Conservation (phyloP, 2,329 filamentous ascomycete species). For the Leptodontidium sp. region DNA sequence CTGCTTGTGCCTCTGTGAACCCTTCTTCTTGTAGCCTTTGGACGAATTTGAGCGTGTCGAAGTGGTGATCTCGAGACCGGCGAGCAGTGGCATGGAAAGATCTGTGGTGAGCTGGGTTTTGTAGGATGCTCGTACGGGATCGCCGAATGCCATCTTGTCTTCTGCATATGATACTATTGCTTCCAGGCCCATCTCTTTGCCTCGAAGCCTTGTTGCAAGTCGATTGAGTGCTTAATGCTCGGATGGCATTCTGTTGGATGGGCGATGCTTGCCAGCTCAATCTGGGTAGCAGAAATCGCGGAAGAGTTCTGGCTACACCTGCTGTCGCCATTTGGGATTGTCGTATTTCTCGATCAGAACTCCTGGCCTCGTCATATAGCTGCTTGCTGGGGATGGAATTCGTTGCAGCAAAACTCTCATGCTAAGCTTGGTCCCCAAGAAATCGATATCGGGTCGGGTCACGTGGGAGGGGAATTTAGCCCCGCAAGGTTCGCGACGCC, state of each 20-base stretch:
- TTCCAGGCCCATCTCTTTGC: slow-evolving; percentile 4
- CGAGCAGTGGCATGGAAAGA: slow-evolving; percentile 74
- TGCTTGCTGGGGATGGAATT: neutral
- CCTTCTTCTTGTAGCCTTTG: slow-evolving; percentile 89
- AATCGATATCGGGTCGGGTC: neutral
- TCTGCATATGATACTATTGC: neutral
- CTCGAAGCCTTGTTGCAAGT: slow-evolving; percentile 28
- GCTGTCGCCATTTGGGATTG: slow-evolving; percentile 40
- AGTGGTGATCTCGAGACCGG: slow-evolving; percentile 83
- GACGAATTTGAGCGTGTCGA: slow-evolving; percentile 97
- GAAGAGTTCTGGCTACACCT: slow-evolving; percentile 39
- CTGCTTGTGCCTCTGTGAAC: slow-evolving; percentile 93
- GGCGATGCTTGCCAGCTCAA: slow-evolving; percentile 46
- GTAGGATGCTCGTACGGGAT: slow-evolving; percentile 34
- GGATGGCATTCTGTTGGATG: slow-evolving; percentile 33
- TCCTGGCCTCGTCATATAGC: neutral
- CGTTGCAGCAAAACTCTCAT: neutral
- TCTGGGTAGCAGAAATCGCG: slow-evolving; percentile 46
- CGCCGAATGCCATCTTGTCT: slow-evolving; percentile 22
- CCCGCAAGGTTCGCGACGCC: slow-evolving; percentile 20
- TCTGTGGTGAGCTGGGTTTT: slow-evolving; percentile 41
- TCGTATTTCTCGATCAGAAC: neutral
- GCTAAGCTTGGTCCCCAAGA: neutral
- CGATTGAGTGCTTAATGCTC: slow-evolving; percentile 38
- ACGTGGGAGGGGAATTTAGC: slow-evolving; percentile 16